phyloP scores from a whole-genome alignment of 2,329 filamentous ascomycete genomes.

The Fusarium xylarioides region DNA sequence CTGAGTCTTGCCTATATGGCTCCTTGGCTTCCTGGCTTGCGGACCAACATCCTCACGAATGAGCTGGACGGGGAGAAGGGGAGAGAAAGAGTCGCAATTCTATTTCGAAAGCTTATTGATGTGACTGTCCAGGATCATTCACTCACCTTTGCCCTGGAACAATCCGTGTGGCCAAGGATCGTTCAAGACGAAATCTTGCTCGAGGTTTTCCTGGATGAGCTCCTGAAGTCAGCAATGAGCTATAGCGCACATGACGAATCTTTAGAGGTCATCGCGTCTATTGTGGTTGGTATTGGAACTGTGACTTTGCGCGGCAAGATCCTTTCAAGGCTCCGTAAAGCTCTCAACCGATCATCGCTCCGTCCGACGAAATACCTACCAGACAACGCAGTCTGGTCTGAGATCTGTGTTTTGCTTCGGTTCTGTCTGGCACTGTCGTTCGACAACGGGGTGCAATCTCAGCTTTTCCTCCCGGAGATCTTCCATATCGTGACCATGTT shows the following conservation, averaged over 20 bases:
- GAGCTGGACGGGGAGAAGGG: slow-evolving; percentile 73
- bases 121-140: slow-evolving; percentile 69
- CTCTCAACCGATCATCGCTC: slow-evolving; percentile 72
- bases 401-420: slow-evolving; percentile 72
- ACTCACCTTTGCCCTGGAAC: slow-evolving; percentile 68
- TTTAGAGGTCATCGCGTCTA: slow-evolving; percentile 68
- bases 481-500: slow-evolving; percentile 78
- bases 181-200: slow-evolving; percentile 71
- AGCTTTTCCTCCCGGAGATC: slow-evolving; percentile 73
- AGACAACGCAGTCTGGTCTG: slow-evolving; percentile 75
- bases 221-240: slow-evolving; percentile 69
- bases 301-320: slow-evolving; percentile 72
- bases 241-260: slow-evolving; percentile 67
- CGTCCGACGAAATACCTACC: slow-evolving; percentile 71
- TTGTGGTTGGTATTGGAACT: slow-evolving; percentile 70
- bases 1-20: slow-evolving; percentile 75
- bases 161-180: slow-evolving; percentile 72
- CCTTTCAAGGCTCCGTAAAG: slow-evolving; percentile 71
- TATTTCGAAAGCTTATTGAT: slow-evolving; percentile 74
- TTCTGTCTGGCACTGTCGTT: slow-evolving; percentile 75
- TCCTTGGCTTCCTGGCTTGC: slow-evolving; percentile 71
- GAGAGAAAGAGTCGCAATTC: slow-evolving; percentile 68
- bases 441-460: slow-evolving; percentile 72
- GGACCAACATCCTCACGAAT: slow-evolving; percentile 65
- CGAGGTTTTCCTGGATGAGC: slow-evolving; percentile 73